phyloP scores from a whole-genome alignment of 208 protist genomes.

The Leishmania guyanensis region DNA sequence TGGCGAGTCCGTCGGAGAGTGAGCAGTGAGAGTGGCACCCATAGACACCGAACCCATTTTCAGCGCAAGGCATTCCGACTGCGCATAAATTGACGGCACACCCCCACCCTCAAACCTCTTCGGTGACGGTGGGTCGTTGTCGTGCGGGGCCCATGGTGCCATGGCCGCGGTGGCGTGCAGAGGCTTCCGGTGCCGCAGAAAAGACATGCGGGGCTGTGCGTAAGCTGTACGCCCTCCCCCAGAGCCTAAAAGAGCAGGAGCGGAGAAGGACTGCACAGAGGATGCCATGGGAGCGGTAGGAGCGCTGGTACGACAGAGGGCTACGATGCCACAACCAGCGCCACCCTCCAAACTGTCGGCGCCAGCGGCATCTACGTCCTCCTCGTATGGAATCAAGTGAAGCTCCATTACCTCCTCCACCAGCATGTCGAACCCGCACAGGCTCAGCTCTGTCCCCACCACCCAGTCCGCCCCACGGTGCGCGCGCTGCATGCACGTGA shows the following conservation, averaged over 20 bases:
- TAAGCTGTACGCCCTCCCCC: neutral
- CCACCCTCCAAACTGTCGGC: neutral
- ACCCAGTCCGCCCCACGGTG: slow-evolving; percentile 55
- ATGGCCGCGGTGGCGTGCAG: neutral
- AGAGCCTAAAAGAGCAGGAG: neutral
- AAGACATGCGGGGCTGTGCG: neutral
- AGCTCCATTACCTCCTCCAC: slow-evolving; percentile 69
- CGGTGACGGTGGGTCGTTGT: neutral
- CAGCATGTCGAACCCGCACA: slow-evolving; percentile 52
- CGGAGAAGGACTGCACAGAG: neutral
- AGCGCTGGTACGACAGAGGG: neutral
- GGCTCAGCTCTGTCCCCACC: slow-evolving; percentile 44
- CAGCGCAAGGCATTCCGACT: neutral
- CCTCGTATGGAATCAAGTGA: slow-evolving; percentile 64
- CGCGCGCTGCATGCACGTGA: slow-evolving; percentile 53
- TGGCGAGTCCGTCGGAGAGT: neutral
- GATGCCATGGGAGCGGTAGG: neutral
- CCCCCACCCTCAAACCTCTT: neutral
- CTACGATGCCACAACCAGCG: neutral
- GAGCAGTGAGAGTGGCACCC: neutral
- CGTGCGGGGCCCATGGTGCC: neutral
- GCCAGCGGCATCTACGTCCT: neutral
- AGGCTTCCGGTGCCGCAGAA: neutral
- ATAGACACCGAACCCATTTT: neutral
- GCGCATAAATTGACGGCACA: neutral